A percentile compares a stretch with the other conserved stretches of the same genome.
phyloP scores from a whole-genome alignment of 139 green algal species.

The Astrephomene gubernaculifera region DNA sequence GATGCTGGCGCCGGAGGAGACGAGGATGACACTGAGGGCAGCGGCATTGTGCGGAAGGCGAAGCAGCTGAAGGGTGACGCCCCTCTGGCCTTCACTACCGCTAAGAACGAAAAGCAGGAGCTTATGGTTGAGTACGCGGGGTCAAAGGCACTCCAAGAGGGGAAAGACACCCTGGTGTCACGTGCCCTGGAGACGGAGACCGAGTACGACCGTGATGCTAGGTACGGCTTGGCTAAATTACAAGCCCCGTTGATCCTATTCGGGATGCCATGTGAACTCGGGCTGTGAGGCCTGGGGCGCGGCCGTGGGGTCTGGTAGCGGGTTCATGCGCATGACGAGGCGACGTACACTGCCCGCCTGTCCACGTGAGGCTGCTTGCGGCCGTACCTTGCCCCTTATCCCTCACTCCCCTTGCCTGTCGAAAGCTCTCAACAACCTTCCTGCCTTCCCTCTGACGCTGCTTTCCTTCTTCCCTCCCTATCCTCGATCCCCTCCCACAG shows the following conservation, averaged over 20 bases:
- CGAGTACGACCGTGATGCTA: conserved; percentile 77
- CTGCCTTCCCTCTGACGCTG: background rate
- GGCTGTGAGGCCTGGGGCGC: background rate
- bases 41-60: conserved; percentile 59
- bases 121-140: conserved; percentile 53
- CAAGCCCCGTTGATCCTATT: background rate
- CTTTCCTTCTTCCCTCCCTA: background rate
- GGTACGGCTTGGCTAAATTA: conserved; percentile 47
- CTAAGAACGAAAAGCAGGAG: conserved; percentile 36
- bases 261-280: background rate
- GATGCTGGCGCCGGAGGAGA: conserved; percentile 23
- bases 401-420: background rate
- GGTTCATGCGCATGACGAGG: background rate
- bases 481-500: too few relatives aligned
- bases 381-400: background rate
- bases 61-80: conserved; percentile 61
- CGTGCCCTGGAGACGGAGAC: conserved; percentile 83
- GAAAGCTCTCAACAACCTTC: background rate
- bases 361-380: background rate
- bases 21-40: conserved; percentile 33
- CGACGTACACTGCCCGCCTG: background rate
- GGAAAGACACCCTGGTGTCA: conserved; percentile 72
- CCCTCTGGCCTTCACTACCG: conserved; percentile 67
- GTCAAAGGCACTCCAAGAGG: conserved; percentile 42
- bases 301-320: background rate